Base-by-base conservation (phyloP, 1,284 basidiomycete species). In the Cryptococcus deneoformans region DNA sequence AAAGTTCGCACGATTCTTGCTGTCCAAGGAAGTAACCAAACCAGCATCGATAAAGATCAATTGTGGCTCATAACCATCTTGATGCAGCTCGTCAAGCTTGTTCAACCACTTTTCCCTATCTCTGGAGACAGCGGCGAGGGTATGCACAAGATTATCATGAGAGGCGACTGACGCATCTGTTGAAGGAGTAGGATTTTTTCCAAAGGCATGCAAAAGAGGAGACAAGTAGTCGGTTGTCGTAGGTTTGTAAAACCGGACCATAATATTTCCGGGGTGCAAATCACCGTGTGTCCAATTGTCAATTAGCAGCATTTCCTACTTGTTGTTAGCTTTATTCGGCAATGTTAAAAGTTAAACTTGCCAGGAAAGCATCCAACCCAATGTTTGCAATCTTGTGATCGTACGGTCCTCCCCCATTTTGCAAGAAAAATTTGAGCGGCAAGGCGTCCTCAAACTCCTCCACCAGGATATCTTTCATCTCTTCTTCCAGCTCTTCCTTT, bases 261-360 rank as follows among this genome's bases (percentile, higher is more conserved):
- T 92, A 77, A 97, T 95, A 76, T 97, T 97, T 36, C 95, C 95
- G 0, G 77, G 77, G 57, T 79, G 77, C 34, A 96, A 82, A 76
- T 96, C 95, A 3, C 94, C 87, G 75, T 99, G 95, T 1, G 95
- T 93, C 77, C 97, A 99, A 77, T 99, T 99, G 79, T 99, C 95
- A 48, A 99, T 82, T 1, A 99, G 81, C 24, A 99, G 85, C 95
- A 99, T 99, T 79, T 97, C 92, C 90, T 94, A 42, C 29, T 29
- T 29, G 29, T 5, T 5, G 5, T 29, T 29, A 29, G 29, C 29
- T 29, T 29, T 29, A 29, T 29, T 29, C 29, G 29, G 29, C 29
- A 29, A 29, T 5, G 29, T 29, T 29, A 5, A 29, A 4, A 34
- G 40, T 36, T 24, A 57, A 14, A 79, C 88, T 70, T 68, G 90